Conservation (phyloP, 2,329 filamentous ascomycete genomes). For the Bipolaris cookei region DNA sequence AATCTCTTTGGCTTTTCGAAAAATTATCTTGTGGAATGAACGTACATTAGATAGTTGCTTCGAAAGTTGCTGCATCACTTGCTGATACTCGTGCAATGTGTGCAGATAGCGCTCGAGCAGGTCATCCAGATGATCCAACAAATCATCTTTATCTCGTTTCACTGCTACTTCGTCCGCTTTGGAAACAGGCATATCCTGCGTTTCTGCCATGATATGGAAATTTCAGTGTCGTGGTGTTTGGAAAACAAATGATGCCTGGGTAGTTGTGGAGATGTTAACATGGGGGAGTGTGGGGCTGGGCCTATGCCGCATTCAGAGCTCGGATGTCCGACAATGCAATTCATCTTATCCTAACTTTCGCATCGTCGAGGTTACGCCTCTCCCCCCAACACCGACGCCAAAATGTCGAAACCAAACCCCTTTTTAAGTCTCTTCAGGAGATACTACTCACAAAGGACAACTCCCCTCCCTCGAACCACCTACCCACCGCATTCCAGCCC, state of each 20-base stretch:
- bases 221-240: neutral
- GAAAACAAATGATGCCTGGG: neutral
- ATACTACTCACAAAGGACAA: constrained; percentile 30
- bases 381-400: constrained; percentile 13
- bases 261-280: neutral
- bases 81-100: constrained; percentile 71
- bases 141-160: constrained; percentile 27
- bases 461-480: constrained; percentile 8
- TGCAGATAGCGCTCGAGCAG: constrained; percentile 70
- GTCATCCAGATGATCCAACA: constrained; percentile 61
- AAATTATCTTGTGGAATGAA: too few relatives aligned
- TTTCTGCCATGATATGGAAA: constrained; percentile 16
- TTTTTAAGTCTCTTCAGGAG: constrained; percentile 43
- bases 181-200: constrained; percentile 1
- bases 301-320: constrained; percentile 22
- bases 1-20: neutral
- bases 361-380: constrained; percentile 1
- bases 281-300: constrained; percentile 15
- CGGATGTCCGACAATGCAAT: constrained; percentile 23
- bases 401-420: constrained; percentile 45
- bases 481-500: constrained; percentile 19
- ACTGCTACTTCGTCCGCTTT: neutral
- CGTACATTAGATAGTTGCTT: constrained; percentile 61
- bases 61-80: constrained; percentile 62
- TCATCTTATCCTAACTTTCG: constrained; percentile 12